Conservation (phyloP, 2,329 filamentous ascomycete species). For the Xylaria sp. region DNA sequence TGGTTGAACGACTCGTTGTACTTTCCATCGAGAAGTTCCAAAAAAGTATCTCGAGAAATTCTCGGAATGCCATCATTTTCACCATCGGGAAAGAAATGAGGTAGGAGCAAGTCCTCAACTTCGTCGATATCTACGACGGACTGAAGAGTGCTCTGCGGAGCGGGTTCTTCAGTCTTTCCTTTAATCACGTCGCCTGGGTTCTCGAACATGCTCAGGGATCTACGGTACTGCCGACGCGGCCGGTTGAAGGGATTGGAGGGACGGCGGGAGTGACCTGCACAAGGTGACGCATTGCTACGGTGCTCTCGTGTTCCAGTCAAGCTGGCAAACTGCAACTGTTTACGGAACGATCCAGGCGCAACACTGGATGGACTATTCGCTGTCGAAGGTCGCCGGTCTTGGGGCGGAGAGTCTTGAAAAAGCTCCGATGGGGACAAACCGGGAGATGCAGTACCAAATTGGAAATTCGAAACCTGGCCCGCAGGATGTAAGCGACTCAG, state of each 20-base stretch:
- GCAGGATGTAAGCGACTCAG: constrained; percentile 66
- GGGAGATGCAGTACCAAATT: constrained; percentile 71
- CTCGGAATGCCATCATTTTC: constrained; percentile 88
- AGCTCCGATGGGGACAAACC: constrained; percentile 80
- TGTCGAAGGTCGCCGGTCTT: constrained; percentile 71
- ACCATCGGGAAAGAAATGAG: constrained; percentile 84
- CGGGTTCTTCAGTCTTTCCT: constrained; percentile 72
- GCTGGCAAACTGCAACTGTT: constrained; percentile 70
- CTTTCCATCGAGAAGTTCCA: constrained; percentile 88
- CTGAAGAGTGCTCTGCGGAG: constrained; percentile 68
- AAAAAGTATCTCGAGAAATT: constrained; percentile 82
- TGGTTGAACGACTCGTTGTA: constrained; percentile 81
- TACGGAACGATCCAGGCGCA: constrained; percentile 66
- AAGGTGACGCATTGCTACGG: constrained; percentile 78
- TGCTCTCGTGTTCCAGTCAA: constrained; percentile 63
- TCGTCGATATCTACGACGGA: constrained; percentile 88
- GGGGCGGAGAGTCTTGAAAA: constrained; percentile 82
- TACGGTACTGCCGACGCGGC: constrained; percentile 87
- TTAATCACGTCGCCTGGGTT: constrained; percentile 88
- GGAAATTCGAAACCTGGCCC: constrained; percentile 76
- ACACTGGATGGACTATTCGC: constrained; percentile 68
- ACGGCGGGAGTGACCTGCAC: constrained; percentile 76
- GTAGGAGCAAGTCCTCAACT: constrained; percentile 76
- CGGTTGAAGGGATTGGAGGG: constrained; percentile 77
- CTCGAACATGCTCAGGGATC: constrained; percentile 98